Base-by-base conservation (phyloP, 164 flowering plant genomes). In the Umbilicus rupestris region DNA sequence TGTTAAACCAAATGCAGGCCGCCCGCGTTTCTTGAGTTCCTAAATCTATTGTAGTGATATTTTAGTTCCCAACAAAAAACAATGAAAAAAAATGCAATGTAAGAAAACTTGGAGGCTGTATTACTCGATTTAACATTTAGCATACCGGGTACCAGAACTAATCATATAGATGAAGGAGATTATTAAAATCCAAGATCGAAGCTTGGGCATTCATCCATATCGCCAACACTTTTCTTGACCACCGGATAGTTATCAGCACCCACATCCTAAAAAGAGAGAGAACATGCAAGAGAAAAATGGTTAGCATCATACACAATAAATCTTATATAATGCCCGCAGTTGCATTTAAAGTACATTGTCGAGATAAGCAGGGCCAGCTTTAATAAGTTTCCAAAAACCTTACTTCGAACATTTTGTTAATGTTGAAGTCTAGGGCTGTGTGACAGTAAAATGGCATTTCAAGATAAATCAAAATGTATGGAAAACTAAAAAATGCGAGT, bases 111-210 rank as follows among this genome's bases (percentile, higher is more conserved):
- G 4, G 37, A 0, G 37, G 37, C 37, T 35, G 37, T 35, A 0
- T 0, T 0, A 35, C 1, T n/a, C n/a, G n/a, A n/a, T n/a, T n/a
- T n/a, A 50, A 6, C 8, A 8, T 50, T 7, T 22, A 24, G 24
- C 15, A 52, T 52, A 52, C 30, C 16, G 9, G 15, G 58, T 52
- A 22, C 58, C 58, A 52, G 16, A 26, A 24, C 58, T 24, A 26
- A 10, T 24, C 15, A 22, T 9, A 52, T 11, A 24, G 12, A 52
- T 22, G 58, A 30, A 22, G 29, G 24, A 52, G 14, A 11, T 15
- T 16, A 58, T 79, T 69, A 81, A 74, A 84, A 72, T 66, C 89
- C 89, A 39, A 88, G 81, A 76, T 84, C 86, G 73, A 86, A 88
- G 71, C 81, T 77, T 31, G 94, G 94, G 72, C 68, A 64, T 19